Percentiles rank a stretch among this genome's conserved stretches.
These are phyloP conservation scores for Vitis rotundifolia DNA, from an alignment of 164 flowering plant species.

Conservation along the genomic window DNA sequence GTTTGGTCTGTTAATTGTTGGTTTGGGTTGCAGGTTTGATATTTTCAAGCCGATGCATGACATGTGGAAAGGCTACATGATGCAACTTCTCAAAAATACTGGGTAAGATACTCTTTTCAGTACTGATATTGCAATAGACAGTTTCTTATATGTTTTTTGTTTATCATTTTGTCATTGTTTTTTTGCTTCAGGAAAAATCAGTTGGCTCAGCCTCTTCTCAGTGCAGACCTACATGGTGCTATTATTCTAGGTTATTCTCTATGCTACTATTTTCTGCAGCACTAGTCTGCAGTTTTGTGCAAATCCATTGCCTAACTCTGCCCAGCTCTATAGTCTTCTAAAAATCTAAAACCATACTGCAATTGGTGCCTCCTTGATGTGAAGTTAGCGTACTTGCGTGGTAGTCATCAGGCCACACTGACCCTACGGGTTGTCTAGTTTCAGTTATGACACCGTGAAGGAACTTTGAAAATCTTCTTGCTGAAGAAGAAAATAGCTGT, in stretches of 20 bases:
- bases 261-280: not conserved
- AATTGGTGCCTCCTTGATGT: too few species aligned
- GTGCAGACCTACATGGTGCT: conserved; percentile 89
- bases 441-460: too few species aligned
- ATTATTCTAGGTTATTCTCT: conserved; percentile 51
- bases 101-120: conserved; percentile 44
- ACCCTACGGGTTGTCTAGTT: too few species aligned
- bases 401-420: too few species aligned
- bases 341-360: too few species aligned
- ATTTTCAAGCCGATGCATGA: conserved; percentile 75
- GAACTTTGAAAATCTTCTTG: too few species aligned
- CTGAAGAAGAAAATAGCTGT: too few species aligned
- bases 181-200: conserved; percentile 48
- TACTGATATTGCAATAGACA: not conserved
- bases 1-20: not conserved
- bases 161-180: not conserved
- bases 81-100: conserved; percentile 52
- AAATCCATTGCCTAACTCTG: too few species aligned
- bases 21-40: conserved; percentile 55
- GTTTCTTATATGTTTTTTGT: not conserved
- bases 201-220: conserved; percentile 60
- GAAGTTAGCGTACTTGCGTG: too few species aligned
- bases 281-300: not conserved
- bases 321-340: too few species aligned
- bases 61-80: conserved; percentile 72